Evolutionary conservation across 805 yeast genomes (phyloP).

Genomic region (Clavispora santaluciae): DNA sequence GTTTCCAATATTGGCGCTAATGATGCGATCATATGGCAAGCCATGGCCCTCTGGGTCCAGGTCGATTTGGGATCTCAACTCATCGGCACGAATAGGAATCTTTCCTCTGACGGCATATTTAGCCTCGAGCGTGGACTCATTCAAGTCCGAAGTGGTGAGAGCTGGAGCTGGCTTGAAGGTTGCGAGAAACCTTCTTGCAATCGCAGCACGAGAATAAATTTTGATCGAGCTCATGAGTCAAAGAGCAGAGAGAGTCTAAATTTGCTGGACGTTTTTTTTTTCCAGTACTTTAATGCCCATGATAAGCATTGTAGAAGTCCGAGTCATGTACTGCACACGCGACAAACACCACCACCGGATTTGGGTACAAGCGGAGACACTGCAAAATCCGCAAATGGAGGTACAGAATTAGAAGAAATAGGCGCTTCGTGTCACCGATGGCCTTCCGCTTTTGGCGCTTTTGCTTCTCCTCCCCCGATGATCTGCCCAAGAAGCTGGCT

Average conservation of each 20-base stretch:
- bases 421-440: too few relatives aligned
- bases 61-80: slow-evolving; percentile 54
- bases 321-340: neutral
- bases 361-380: neutral
- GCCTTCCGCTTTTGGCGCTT: too few relatives aligned
- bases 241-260: too few relatives aligned
- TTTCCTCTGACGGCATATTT: slow-evolving; percentile 95
- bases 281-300: neutral
- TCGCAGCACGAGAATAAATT: neutral
- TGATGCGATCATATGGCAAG: slow-evolving; percentile 71
- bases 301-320: neutral
- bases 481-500: too few relatives aligned
- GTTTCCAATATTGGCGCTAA: slow-evolving; percentile 93
- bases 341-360: neutral
- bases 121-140: slow-evolving; percentile 73
- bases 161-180: slow-evolving; percentile 15
- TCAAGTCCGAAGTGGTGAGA: slow-evolving; percentile 45
- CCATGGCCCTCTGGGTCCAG: slow-evolving; percentile 48
- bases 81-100: slow-evolving; percentile 92
- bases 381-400: too few relatives aligned
- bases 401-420: too few relatives aligned
- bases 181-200: slow-evolving; percentile 2
- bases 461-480: too few relatives aligned
- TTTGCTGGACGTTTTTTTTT: neutral
- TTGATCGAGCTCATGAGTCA: neutral